Conservation (phyloP, 176 grass and related monocot species). For the Ensete glaucum region DNA sequence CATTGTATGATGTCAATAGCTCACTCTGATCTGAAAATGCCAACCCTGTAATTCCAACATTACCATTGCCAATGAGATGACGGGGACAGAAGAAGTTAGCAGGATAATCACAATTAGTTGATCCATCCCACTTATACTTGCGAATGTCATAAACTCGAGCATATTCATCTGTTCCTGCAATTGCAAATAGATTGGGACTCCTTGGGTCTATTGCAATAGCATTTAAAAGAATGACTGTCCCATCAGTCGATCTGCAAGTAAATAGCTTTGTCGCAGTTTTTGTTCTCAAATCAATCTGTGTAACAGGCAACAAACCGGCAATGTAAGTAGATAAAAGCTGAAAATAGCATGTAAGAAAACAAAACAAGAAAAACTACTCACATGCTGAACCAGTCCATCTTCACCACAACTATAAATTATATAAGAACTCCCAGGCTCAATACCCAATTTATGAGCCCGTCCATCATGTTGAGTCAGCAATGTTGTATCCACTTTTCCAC, state of each 20-base stretch:
- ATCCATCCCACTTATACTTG: conserved; percentile 61
- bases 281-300: conserved; percentile 87
- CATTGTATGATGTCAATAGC: conserved; percentile 54
- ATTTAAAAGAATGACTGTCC: conserved; percentile 41
- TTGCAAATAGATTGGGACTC: conserved; percentile 66
- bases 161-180: conserved; percentile 64
- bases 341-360: neutral
- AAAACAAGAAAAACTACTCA: conserved; percentile 19
- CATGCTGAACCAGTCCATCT: conserved; percentile 88
- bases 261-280: conserved; percentile 50
- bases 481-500: conserved; percentile 46
- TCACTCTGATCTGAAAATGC: conserved; percentile 73
- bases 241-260: conserved; percentile 40
- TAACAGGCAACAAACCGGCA: conserved; percentile 4
- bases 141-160: conserved; percentile 78
- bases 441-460: conserved; percentile 68
- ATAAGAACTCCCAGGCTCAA: conserved; percentile 71
- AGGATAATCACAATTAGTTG: conserved; percentile 38
- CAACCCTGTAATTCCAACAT: conserved; percentile 76
- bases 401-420: conserved; percentile 89
- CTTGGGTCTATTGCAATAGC: conserved; percentile 63
- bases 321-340: conserved; percentile 16
- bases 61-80: conserved; percentile 44
- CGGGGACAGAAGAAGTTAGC: conserved; percentile 55
- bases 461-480: conserved; percentile 58